Conservation (phyloP, 306 rosid species). For the Fragaria vesca region DNA sequence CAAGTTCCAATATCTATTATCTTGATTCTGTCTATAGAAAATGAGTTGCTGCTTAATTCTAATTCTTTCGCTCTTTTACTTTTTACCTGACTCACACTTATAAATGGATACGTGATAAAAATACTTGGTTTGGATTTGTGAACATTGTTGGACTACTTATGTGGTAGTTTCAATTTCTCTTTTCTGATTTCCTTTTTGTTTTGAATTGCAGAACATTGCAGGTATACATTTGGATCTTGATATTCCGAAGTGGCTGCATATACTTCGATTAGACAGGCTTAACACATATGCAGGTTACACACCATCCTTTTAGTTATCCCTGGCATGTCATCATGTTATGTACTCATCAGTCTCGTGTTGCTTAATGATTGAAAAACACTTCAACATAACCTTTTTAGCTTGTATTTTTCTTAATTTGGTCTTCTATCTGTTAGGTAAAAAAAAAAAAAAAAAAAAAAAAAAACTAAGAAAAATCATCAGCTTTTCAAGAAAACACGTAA, state of each 20-base stretch:
- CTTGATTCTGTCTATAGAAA: background rate
- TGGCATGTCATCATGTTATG: constrained; percentile 1
- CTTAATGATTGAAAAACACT: background rate
- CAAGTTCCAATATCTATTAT: background rate
- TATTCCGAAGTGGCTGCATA: constrained; percentile 81
- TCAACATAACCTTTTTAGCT: background rate
- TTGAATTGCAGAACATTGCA: constrained; percentile 68
- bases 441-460: background rate
- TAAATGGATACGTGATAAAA: background rate
- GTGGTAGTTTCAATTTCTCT: background rate
- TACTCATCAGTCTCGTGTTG: background rate
- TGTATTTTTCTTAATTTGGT: background rate
- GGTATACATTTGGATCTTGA: constrained; percentile 86
- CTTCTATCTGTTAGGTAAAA: background rate
- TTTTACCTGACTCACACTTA: background rate
- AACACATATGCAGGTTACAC: constrained; percentile 69
- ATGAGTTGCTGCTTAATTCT: background rate
- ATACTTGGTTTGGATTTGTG: background rate
- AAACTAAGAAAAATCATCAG: background rate
- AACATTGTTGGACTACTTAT: background rate
- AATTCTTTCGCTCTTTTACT: background rate
- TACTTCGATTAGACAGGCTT: constrained; percentile 81
- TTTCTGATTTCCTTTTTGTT: constrained; percentile 30
- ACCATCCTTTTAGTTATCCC: constrained; percentile 11
- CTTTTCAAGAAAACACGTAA: background rate